Evolutionary conservation across 176 grass and related monocot genomes (phyloP), one percentile per base, ranked within the genome.

Genomic region (Bolboschoenus planiculmis): DNA sequence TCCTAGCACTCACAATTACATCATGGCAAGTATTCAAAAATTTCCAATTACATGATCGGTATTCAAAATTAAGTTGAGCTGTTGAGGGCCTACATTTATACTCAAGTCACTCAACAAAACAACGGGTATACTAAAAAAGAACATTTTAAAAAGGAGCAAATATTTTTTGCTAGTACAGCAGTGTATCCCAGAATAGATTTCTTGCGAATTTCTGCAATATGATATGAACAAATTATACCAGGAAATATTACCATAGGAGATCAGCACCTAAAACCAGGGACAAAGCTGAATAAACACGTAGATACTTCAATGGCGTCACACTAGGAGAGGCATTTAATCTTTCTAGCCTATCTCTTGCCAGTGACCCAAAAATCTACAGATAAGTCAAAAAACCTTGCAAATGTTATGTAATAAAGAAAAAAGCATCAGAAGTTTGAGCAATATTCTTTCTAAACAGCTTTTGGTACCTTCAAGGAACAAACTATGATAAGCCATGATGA

Each of bases 341-440:
- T 58, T 99, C 97, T 84, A 99, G 89, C 35, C 93, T 87, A 86
- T 99, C 97, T 93, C 86, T 96, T 79, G 91, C 97, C 78, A 95
- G 78, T 81, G 88, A 91, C 82, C 92, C 91, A 86, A 99, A 99
- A 87, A 93, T 90, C 97, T 99, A 87, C 79, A 74, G 56, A 53
- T 65, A 81, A 36, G 39, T 81, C 44, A 83, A 88, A 34, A 10
- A 83, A 84, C 42, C 60, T 80, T 57, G 29, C 29, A 10, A 59
- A 63, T 53, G 24, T 44, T 88, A 59, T 44, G 21, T 62, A 16
- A 60, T 50, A n/a, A 77, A 53, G 3, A 66, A 81, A 46, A 66
- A 57, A 44, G 29, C 20, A 50, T 63, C 21, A 65, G 26, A 47
- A 56, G 20, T 36, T 81, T 56, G 5, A 30, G 11, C 39, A 70